Evolutionary conservation across 73 alveolate genomes (phyloP).

Genomic region (Symbiodinium natans): DNA sequence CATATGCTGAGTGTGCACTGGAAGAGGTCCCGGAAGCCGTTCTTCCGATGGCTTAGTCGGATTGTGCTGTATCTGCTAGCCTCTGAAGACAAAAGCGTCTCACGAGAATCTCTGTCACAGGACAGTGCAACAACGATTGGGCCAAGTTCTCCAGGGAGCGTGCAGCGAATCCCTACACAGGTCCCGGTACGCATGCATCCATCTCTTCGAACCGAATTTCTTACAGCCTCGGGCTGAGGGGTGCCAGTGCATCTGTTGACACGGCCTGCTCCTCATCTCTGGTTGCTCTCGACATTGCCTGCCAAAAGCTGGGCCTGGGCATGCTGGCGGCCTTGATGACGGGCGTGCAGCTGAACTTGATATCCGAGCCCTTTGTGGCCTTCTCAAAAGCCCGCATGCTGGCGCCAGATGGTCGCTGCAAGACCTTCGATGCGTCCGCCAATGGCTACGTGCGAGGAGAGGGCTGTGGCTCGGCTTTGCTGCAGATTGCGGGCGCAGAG

Average conservation of each 20-base stretch:
- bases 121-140: slow-evolving; percentile 93
- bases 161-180: slow-evolving; percentile 85
- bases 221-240: slow-evolving; percentile 82
- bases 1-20: too few relatives aligned
- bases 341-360: slow-evolving; percentile 79
- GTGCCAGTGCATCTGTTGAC: slow-evolving; percentile 79
- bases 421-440: slow-evolving; percentile 89
- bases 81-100: too few relatives aligned
- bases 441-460: slow-evolving; percentile 91
- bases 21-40: too few relatives aligned
- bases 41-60: too few relatives aligned
- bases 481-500: neutral
- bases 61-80: too few relatives aligned
- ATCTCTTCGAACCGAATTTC: slow-evolving; percentile 89
- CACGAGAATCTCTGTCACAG: too few relatives aligned
- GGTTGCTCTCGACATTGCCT: slow-evolving; percentile 83
- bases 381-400: slow-evolving; percentile 89
- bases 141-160: slow-evolving; percentile 92
- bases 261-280: slow-evolving; percentile 91
- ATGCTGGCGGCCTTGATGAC: slow-evolving; percentile 51
- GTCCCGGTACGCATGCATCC: slow-evolving; percentile 91
- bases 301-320: slow-evolving; percentile 27
- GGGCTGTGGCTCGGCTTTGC: slow-evolving; percentile 61
- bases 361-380: slow-evolving; percentile 90
- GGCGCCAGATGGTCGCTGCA: slow-evolving; percentile 92